Evolutionary conservation across 495 filamentous ascomycete species (phyloP).

Genomic region (Neurospora tetraspora): DNA sequence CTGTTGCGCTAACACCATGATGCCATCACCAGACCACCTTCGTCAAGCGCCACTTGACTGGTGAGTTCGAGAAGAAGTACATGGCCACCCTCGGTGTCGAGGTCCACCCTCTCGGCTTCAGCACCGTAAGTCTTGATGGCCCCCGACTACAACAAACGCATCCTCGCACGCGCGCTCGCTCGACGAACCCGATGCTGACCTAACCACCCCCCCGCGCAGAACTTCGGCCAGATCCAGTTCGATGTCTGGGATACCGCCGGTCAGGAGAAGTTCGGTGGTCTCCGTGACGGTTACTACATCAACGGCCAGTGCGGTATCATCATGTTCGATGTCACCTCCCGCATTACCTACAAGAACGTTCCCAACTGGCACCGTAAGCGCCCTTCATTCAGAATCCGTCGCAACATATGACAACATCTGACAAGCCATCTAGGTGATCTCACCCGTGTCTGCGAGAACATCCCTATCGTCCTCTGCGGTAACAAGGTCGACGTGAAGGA

Average conservation of each 20-base stretch:
- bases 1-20: conserved; percentile 15
- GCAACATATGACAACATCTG: neutral
- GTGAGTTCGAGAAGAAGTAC: conserved; percentile 99
- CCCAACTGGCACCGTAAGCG: conserved; percentile 99
- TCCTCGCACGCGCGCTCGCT: conserved; percentile 1
- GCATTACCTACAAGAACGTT: conserved; percentile 99
- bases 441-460: conserved; percentile 99
- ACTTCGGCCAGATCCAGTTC: conserved; percentile 94
- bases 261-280: conserved; percentile 99
- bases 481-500: conserved; percentile 99
- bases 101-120: conserved; percentile 91
- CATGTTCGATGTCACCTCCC: conserved; percentile 99
- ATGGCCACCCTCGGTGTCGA: conserved; percentile 99
- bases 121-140: conserved; percentile 57
- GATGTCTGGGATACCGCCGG: conserved; percentile 99
- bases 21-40: conserved; percentile 73
- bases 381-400: neutral
- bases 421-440: conserved; percentile 66
- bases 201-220: conserved; percentile 41
- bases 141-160: conserved; percentile 4
- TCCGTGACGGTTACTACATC: conserved; percentile 99
- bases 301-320: conserved; percentile 99
- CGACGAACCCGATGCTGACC: conserved; percentile 18
- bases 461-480: conserved; percentile 94
- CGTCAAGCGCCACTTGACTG: conserved; percentile 99